phyloP scores from a whole-genome alignment of 495 filamentous ascomycete genomes.

The Podospora pseudopauciseta region DNA sequence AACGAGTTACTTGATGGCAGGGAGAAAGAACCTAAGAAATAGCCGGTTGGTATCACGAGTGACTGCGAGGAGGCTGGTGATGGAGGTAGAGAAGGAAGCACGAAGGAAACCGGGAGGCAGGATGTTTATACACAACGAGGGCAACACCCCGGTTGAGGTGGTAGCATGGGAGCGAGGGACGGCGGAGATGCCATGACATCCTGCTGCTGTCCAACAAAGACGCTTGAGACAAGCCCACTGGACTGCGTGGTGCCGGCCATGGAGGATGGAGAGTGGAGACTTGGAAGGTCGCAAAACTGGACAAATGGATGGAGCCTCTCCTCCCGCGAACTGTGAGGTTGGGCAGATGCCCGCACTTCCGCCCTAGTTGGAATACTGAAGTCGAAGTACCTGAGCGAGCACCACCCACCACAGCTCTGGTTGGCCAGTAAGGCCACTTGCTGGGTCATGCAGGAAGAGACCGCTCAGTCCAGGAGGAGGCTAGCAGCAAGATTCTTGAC shows the following conservation, averaged over 20 bases:
- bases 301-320: slow-evolving; percentile 17
- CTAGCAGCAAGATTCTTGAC: slow-evolving; percentile 9
- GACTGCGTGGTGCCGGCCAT: neutral
- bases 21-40: slow-evolving; percentile 24
- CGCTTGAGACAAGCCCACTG: slow-evolving; percentile 16
- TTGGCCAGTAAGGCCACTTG: slow-evolving; percentile 14
- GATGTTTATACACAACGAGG: slow-evolving; percentile 32
- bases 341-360: slow-evolving; percentile 1
- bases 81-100: slow-evolving; percentile 13
- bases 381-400: slow-evolving; percentile 1
- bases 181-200: slow-evolving; percentile 16
- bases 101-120: slow-evolving; percentile 25
- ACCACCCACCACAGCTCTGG: neutral
- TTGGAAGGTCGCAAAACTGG: slow-evolving; percentile 10
- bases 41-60: neutral
- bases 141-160: neutral
- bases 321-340: neutral
- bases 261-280: slow-evolving; percentile 15
- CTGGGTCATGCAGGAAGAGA: slow-evolving; percentile 7
- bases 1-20: slow-evolving; percentile 43
- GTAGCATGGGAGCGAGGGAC: slow-evolving; percentile 3
- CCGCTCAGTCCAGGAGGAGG: neutral
- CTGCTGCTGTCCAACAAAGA: slow-evolving; percentile 16
- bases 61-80: slow-evolving; percentile 13
- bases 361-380: slow-evolving; percentile 6